Conservation (phyloP, 805 yeast species). For the Debaryomyces maramus region DNA sequence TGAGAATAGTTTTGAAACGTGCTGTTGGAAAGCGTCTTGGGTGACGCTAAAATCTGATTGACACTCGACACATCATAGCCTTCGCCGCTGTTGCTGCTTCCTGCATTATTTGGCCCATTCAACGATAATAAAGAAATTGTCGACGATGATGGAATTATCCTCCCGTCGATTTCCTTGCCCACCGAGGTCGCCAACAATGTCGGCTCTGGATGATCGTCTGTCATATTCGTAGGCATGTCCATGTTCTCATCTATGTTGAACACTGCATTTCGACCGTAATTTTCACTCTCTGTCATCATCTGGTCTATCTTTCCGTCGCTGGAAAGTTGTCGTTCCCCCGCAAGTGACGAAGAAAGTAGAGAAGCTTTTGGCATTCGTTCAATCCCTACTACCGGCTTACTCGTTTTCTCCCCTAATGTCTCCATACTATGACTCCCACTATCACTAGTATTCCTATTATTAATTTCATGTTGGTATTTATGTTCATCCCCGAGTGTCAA, state of each 20-base stretch:
- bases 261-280: slow-evolving; percentile 7
- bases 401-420: slow-evolving; percentile 1
- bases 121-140: slow-evolving; percentile 41
- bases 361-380: slow-evolving; percentile 19
- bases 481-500: slow-evolving; percentile 10
- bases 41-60: background rate
- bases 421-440: background rate
- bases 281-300: background rate
- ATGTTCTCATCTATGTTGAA: slow-evolving; percentile 15
- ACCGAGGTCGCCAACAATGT: slow-evolving; percentile 43
- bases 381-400: too few species aligned
- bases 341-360: slow-evolving; percentile 28
- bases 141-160: slow-evolving; percentile 43
- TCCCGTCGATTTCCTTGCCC: slow-evolving; percentile 41
- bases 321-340: slow-evolving; percentile 17
- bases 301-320: background rate
- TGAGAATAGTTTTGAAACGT: background rate
- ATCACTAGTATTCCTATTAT: background rate
- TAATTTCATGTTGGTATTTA: background rate
- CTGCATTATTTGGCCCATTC: slow-evolving; percentile 18
- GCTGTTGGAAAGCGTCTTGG: slow-evolving; percentile 2
- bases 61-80: background rate
- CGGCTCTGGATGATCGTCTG: slow-evolving; percentile 46
- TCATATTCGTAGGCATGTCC: slow-evolving; percentile 6
- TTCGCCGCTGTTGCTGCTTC: slow-evolving; percentile 4